Percentiles rank a stretch among this genome's conserved stretches.
These are phyloP conservation scores for Colletotrichum tropicicola DNA, from an alignment of 2,329 filamentous ascomycete genomes.

Conservation along the genomic window DNA sequence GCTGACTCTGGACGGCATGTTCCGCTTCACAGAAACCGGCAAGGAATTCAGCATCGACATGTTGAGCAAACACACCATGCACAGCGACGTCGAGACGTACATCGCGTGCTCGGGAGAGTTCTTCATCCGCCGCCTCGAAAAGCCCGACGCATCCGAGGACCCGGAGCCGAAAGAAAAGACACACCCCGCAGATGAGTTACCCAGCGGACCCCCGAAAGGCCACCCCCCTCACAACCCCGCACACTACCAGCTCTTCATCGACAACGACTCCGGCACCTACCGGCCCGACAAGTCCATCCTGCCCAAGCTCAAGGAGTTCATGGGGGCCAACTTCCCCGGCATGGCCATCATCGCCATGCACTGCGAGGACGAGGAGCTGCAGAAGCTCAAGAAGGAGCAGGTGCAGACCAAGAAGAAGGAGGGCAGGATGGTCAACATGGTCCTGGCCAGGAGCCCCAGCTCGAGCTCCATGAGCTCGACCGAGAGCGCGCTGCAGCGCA, in stretches of 20 bases:
- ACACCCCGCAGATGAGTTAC: slow-evolving; percentile 59
- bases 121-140: slow-evolving; percentile 77
- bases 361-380: slow-evolving; percentile 80
- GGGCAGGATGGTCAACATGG: slow-evolving; percentile 60
- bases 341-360: slow-evolving; percentile 78
- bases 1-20: slow-evolving; percentile 83
- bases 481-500: slow-evolving; percentile 59
- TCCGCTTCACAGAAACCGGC: slow-evolving; percentile 94
- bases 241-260: slow-evolving; percentile 87
- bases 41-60: slow-evolving; percentile 96
- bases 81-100: slow-evolving; percentile 90
- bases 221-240: slow-evolving; percentile 56
- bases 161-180: slow-evolving; percentile 54
- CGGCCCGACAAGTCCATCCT: slow-evolving; percentile 83
- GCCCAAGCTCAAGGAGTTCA: slow-evolving; percentile 74
- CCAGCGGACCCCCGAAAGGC: slow-evolving; percentile 54
- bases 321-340: slow-evolving; percentile 79
- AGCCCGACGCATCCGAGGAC: slow-evolving; percentile 53
- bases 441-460: slow-evolving; percentile 64
- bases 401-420: slow-evolving; percentile 75
- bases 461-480: slow-evolving; percentile 50
- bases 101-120: slow-evolving; percentile 95
- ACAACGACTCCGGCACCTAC: slow-evolving; percentile 96
- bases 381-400: slow-evolving; percentile 80
- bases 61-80: slow-evolving; percentile 96